These are phyloP conservation scores for Pythium scleroteichum DNA, from an alignment of 352 stramenopile species.

Conservation along the genomic window DNA sequence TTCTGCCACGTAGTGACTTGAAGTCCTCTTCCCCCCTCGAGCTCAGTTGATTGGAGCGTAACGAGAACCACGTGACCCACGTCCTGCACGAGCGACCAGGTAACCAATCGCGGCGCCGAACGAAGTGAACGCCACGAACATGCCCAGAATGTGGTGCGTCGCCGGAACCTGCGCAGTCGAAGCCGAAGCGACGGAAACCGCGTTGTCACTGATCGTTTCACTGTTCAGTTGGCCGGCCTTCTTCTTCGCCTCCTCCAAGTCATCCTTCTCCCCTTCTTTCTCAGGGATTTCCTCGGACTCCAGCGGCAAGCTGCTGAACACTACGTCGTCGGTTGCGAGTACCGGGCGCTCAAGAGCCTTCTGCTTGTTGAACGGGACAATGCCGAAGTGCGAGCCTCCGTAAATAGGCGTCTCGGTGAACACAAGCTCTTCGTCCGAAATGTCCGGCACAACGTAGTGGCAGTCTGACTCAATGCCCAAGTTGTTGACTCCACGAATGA, in stretches of 20 bases:
- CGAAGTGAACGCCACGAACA: constrained; percentile 38
- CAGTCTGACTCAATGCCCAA: constrained; percentile 86
- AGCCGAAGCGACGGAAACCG: constrained; percentile 5
- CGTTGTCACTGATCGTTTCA: constrained; percentile 4
- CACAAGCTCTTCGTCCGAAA: constrained; percentile 51
- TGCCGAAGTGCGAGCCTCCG: constrained; percentile 57
- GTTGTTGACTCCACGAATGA: constrained; percentile 86
- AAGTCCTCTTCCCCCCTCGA: too few species aligned
- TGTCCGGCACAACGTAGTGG: constrained; percentile 74
- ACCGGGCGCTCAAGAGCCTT: constrained; percentile 83
- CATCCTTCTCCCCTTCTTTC: constrained; percentile 24
- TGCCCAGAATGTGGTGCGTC: constrained; percentile 28
- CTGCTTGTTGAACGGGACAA: constrained; percentile 52
- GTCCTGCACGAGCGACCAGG: constrained; percentile 26
- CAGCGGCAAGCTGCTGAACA: constrained; percentile 49
- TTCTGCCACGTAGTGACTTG: too few species aligned
- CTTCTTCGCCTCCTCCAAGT: constrained; percentile 10
- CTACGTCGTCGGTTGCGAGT: constrained; percentile 70
- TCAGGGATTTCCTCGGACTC: constrained; percentile 46
- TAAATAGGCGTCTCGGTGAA: constrained; percentile 64
- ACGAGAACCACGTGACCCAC: constrained; percentile 25
- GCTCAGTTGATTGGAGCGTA: constrained; percentile 35
- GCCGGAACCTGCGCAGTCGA: constrained; percentile 8
- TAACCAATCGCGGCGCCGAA: constrained; percentile 37
- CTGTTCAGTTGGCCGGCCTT: constrained; percentile 10